A percentile compares a stretch with the other conserved stretches of the same genome.
Evolutionary conservation across 2,329 filamentous ascomycete species (phyloP).

Genomic region (Verticillium isaacii): DNA sequence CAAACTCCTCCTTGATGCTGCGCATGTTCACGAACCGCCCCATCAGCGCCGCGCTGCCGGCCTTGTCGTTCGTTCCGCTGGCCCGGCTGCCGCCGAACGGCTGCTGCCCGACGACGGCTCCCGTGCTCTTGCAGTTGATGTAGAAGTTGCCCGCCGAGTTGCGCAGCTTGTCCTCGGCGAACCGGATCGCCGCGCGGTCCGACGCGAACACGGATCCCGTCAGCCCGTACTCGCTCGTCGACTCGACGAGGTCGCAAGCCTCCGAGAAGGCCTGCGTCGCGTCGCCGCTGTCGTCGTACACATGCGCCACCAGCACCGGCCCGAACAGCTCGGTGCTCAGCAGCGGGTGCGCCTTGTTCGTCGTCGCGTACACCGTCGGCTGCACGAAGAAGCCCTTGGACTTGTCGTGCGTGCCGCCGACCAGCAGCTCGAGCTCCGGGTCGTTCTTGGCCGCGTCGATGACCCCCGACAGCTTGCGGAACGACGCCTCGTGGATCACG

Average conservation of each 20-base stretch:
- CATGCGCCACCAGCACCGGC: conserved; percentile 67
- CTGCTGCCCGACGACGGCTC: conserved; percentile 69
- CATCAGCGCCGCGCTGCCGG: conserved; percentile 59
- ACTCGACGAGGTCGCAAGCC: conserved; percentile 61
- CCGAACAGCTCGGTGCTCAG: conserved; percentile 79
- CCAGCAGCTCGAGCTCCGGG: conserved; percentile 64
- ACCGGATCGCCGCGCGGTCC: conserved; percentile 60
- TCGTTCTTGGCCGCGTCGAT: conserved; percentile 81
- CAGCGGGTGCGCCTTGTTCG: conserved; percentile 68
- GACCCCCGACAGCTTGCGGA: conserved; percentile 71
- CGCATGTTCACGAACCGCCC: conserved; percentile 62
- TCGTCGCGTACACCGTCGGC: conserved; percentile 76
- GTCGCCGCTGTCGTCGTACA: conserved; percentile 66
- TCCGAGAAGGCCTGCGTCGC: conserved; percentile 50
- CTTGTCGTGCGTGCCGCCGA: conserved; percentile 72
- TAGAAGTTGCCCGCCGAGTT: conserved; percentile 81
- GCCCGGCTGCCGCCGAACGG: conserved; percentile 65
- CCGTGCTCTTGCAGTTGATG: conserved; percentile 78
- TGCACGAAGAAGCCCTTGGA: conserved; percentile 78
- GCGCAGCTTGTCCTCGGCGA: conserved; percentile 66
- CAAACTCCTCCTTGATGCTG: conserved; percentile 73
- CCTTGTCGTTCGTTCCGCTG: conserved; percentile 71
- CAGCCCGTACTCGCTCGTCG: conserved; percentile 70
- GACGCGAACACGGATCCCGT: conserved; percentile 73
- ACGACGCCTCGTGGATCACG: conserved; percentile 77